phyloP scores from a whole-genome alignment of 176 grass and related monocot species.

The Canna indica region DNA sequence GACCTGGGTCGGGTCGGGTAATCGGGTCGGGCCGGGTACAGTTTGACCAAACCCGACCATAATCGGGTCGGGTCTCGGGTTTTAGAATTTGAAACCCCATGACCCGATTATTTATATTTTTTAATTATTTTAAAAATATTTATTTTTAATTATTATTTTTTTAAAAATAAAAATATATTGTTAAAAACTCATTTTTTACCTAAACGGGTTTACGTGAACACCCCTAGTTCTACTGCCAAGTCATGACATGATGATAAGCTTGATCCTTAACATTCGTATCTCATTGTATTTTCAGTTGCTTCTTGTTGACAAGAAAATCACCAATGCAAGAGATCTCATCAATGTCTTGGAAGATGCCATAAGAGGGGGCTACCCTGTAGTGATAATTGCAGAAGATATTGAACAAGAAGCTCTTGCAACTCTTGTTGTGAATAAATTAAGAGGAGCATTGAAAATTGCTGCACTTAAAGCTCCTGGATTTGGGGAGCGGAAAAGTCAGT shows the following conservation, averaged over 20 bases:
- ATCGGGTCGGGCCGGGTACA: no score
- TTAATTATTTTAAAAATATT: no score
- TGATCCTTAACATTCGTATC: not conserved
- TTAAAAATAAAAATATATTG: no score
- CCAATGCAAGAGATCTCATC: constrained; percentile 57
- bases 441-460: constrained; percentile 85
- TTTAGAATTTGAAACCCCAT: no score
- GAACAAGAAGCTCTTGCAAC: constrained; percentile 98
- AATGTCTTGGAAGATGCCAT: constrained; percentile 82
- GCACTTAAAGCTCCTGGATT: constrained; percentile 96
- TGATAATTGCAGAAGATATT: constrained; percentile 90
- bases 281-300: constrained; percentile 37
- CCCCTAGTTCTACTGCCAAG: no score
- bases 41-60: no score
- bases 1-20: no score
- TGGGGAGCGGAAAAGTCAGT: constrained; percentile 87
- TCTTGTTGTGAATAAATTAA: constrained; percentile 93
- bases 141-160: no score
- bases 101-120: no score
- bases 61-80: no score
- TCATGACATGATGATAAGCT: not conserved
- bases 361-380: constrained; percentile 64
- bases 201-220: no score
- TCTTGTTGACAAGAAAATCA: constrained; percentile 66
- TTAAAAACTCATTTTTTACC: no score